A percentile compares a stretch with the other conserved stretches of the same genome.
Conservation (phyloP, 495 filamentous ascomycete species). For the Jackrogersella multiformis region DNA sequence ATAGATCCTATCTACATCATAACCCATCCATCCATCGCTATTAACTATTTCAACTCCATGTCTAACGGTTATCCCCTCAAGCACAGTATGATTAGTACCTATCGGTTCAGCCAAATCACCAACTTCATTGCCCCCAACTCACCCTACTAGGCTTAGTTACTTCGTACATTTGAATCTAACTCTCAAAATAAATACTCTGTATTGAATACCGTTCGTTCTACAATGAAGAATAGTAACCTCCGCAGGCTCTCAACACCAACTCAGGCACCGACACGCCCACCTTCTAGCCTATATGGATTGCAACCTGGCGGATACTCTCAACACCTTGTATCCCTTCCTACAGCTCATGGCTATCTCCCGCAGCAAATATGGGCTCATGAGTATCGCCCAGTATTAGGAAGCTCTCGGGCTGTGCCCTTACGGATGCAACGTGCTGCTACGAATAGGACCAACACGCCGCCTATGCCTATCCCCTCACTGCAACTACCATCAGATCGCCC, state of each 20-base stretch:
- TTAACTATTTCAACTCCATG: background rate
- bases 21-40: background rate
- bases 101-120: background rate
- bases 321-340: background rate
- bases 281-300: slow-evolving; percentile 7
- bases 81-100: background rate
- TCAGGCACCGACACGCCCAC: background rate
- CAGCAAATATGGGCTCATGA: slow-evolving; percentile 12
- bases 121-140: background rate
- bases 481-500: slow-evolving; percentile 14
- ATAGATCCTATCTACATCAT: too few relatives aligned
- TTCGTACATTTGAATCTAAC: background rate
- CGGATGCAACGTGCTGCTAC: slow-evolving; percentile 21
- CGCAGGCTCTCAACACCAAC: slow-evolving; percentile 11
- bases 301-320: slow-evolving; percentile 6
- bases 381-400: background rate
- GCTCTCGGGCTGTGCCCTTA: slow-evolving; percentile 26
- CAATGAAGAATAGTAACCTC: slow-evolving; percentile 13
- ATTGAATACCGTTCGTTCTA: background rate
- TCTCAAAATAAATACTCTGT: background rate
- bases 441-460: slow-evolving; percentile 2
- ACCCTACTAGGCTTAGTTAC: background rate
- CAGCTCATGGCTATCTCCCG: slow-evolving; percentile 28
- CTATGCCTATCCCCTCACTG: slow-evolving; percentile 17
- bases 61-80: background rate